Evolutionary conservation across 1,139 yeast species (phyloP), one percentile per base, ranked within the genome.

Genomic region (Chernovozyma aurita): DNA sequence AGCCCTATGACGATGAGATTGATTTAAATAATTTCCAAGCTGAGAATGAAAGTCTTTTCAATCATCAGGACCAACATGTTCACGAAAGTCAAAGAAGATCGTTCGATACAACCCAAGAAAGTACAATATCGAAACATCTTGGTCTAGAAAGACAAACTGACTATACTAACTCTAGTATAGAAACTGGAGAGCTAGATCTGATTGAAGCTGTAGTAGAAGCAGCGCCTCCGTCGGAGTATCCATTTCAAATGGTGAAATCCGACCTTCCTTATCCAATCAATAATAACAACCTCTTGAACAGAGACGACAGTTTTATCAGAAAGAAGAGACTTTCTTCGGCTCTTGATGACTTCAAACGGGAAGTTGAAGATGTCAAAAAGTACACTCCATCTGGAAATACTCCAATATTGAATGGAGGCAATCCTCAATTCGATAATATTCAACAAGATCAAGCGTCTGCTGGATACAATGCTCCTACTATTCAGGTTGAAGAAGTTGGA

Each of bases 271-370:
- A 22, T 28, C 27, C 35, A 15, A 25, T 18, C 16, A 26, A 24
- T 3, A 9, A 16, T 5, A 20, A 20, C 18, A 12, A 22, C n/a
- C 28, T 24, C 15, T n/a, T 21, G n/a, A 14, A 27, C 14, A 24
- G 29, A 18, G 33, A 30, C 16, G 35, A 34, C 28, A 31, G 36
- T 11, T 34, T 35, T 18, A 26, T 33, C n/a, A 24, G 32, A 18
- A 34, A 34, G 26, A 32, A 50, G 28, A 47, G 61, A 35, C 48
- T 65, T 28, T 55, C 65, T 1, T 40, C 52, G 3, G 64, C 65
- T 4, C 57, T 66, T 33, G 55, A 54, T 28, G 61, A 50, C 5
- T 56, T 65, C 38, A 61, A 50, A 33, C 44, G 52, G 25, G 73
- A 66, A 33, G 47, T 62, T 8, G 53, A 54, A 22, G 48, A 42